Conservation (phyloP, 163 green algal species). For the Scenedesmus sp. region DNA sequence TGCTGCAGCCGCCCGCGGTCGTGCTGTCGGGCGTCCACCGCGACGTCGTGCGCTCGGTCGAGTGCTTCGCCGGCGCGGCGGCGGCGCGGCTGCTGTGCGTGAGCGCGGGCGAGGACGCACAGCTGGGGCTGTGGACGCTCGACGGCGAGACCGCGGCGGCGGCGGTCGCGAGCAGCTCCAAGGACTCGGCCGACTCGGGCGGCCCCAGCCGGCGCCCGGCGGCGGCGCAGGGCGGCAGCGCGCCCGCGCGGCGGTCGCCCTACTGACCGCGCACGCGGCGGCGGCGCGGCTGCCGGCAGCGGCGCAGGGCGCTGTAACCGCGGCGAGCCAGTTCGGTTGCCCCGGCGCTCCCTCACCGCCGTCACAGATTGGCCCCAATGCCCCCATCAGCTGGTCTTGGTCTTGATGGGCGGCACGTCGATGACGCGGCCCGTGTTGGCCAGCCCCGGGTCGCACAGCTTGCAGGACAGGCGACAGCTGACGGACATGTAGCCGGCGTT, state of each 20-base stretch:
- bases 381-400: too few species aligned
- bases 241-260: not conserved
- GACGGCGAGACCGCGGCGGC: constrained; percentile 7
- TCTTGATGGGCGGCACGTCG: too few species aligned
- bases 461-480: too few species aligned
- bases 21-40: constrained; percentile 58
- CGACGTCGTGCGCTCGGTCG: constrained; percentile 59
- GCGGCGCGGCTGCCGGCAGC: too few species aligned
- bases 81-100: constrained; percentile 42
- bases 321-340: too few species aligned
- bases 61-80: constrained; percentile 41
- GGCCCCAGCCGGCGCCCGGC: constrained; percentile 4
- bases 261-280: too few species aligned
- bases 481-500: too few species aligned
- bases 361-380: too few species aligned
- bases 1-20: constrained; percentile 52
- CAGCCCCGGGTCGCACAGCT: too few species aligned
- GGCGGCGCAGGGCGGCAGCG: not conserved
- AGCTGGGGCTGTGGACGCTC: constrained; percentile 58
- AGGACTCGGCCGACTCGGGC: constrained; percentile 30
- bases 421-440: too few species aligned
- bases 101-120: constrained; percentile 56
- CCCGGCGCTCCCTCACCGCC: too few species aligned
- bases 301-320: too few species aligned
- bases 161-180: not conserved